Conservation (phyloP, 176 grass and related monocot species). For the Phragmites australis region DNA sequence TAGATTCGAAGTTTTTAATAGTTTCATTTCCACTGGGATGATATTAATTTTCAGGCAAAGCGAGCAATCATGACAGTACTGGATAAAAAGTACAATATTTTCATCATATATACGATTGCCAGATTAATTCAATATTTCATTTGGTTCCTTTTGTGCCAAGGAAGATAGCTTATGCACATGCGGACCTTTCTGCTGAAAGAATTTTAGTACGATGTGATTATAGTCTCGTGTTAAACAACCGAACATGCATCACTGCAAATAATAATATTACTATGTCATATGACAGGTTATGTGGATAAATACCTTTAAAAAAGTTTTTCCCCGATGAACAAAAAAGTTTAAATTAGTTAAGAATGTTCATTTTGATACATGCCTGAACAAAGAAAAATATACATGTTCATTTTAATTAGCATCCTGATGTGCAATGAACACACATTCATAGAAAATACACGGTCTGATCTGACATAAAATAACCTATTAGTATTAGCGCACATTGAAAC, state of each 20-base stretch:
- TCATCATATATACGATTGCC: conserved; percentile 52
- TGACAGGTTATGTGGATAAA: neutral
- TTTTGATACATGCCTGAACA: neutral
- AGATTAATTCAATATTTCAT: conserved; percentile 31
- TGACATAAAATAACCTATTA: conserved; percentile 35
- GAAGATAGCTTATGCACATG: conserved; percentile 46
- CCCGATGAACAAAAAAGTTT: no score
- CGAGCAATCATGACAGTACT: conserved; percentile 45
- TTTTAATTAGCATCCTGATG: neutral
- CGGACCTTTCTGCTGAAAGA: conserved; percentile 24
- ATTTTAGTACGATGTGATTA: conserved; percentile 1
- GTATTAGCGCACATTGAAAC: neutral
- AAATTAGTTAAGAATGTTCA: neutral
- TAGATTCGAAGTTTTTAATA: conserved; percentile 8
- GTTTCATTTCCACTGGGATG: conserved; percentile 23
- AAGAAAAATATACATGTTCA: neutral
- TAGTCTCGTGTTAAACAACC: neutral
- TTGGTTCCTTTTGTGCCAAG: conserved; percentile 56
- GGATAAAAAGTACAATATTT: conserved; percentile 52
- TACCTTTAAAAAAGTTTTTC: neutral
- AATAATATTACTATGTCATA: neutral
- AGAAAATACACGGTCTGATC: neutral
- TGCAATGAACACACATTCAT: neutral
- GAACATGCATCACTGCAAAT: neutral
- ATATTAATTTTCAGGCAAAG: conserved; percentile 45